Evolutionary conservation across 768 basidiomycete species (phyloP).

Genomic region (Tricholoma flavovirens): DNA sequence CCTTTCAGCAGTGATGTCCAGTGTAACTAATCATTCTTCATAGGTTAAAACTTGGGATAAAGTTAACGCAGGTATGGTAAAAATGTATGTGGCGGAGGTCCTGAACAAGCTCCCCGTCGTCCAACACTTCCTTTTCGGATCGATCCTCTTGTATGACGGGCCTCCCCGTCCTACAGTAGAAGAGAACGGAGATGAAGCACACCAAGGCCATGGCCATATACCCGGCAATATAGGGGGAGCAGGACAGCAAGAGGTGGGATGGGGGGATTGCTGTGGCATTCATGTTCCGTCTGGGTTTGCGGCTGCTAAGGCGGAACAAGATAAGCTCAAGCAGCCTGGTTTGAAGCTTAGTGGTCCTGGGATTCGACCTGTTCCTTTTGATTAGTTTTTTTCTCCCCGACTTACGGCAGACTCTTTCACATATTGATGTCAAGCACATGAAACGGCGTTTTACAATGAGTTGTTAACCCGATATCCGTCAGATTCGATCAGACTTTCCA

Average conservation of each 20-base stretch:
- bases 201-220: conserved; percentile 48
- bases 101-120: conserved; percentile 92
- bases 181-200: conserved; percentile 28
- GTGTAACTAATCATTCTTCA: background rate
- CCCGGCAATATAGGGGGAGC: conserved; percentile 32
- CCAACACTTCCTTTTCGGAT: conserved; percentile 95
- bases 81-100: conserved; percentile 97
- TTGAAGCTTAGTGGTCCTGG: conserved; percentile 49
- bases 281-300: conserved; percentile 79
- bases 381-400: conserved; percentile 31
- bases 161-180: conserved; percentile 33
- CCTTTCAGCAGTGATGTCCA: background rate
- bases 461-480: too few species aligned
- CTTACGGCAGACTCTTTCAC: background rate
- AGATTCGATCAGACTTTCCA: too few species aligned
- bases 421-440: background rate
- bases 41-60: conserved; percentile 93
- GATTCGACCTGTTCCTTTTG: conserved; percentile 77
- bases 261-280: conserved; percentile 93
- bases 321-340: conserved; percentile 33
- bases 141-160: conserved; percentile 65
- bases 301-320: conserved; percentile 53
- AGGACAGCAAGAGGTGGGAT: conserved; percentile 53
- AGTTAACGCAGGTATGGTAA: conserved; percentile 93
- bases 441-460: too few species aligned